Evolutionary conservation across 2,329 filamentous ascomycete genomes (phyloP), one percentile per base, ranked within the genome.

Genomic region (Arachnomyces sp.): DNA sequence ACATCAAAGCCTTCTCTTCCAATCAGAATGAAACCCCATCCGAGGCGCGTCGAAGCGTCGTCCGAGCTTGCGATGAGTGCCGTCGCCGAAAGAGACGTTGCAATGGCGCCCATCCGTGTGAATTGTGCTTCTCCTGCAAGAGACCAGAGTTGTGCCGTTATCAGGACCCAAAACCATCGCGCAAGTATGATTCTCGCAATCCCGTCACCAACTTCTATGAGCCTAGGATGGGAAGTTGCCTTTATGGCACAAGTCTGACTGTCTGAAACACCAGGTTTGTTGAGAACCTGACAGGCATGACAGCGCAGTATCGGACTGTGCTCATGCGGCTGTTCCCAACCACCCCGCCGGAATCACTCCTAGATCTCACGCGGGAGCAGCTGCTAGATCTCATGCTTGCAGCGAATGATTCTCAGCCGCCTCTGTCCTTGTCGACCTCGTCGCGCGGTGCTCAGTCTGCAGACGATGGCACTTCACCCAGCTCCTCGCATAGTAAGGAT

Each of bases 71-170:
- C 58, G 79, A 82, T 35, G 82, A 84, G 52, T 87, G 84, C 65
- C 81, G 87, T 56, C 74, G 84, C 50, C 76, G 84, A 46, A 92
- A 90, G 63, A 90, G 89, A 40, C 81, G 85, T 47, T 92, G 85
- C 56, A 84, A 89, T 65, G 85, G 85, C 40, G 76, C 81, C 49
- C 81, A 86, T 55, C 85, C 85, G 8, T 92, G 85, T 56, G 82
- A 84, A 29, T 84, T 88, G 57, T 92, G 85, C 58, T 74, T 84
- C 42, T 88, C 84, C 59, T 89, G 86, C 57, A 79, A 85, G 42
- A 83, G 84, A 46, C 81, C 83, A 3, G 84, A 88, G 58, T 72
- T 78, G 40, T 90, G 85, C 57, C 80, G 81, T 53, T 90, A 90
- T 60, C 82, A 86, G 49, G 87, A 89, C 63, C 84, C 87, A 48